Base-by-base conservation (phyloP, 352 stramenopile genomes). In the Phytophthora nicotianae region DNA sequence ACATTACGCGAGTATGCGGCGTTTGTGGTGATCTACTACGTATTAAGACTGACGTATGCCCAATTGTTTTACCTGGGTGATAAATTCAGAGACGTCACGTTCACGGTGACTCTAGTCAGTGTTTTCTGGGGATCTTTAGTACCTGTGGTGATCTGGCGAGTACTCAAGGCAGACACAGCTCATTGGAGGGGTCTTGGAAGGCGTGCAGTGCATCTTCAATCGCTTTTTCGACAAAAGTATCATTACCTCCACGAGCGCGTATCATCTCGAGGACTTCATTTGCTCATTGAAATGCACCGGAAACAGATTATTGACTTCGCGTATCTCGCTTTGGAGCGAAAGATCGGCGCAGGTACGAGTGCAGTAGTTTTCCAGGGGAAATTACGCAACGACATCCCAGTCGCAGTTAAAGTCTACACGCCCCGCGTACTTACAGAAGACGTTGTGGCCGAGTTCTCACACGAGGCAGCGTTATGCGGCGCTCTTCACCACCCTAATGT, bases 351-450 rank as follows among this genome's bases (percentile, higher is more conserved):
- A 17, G 85, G 85, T 21, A 61, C 81, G 33, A 91, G 66, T 45
- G 78, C 86, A 2, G 59, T 78, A 4, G 86, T 94, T 27, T 93
- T 89, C 56, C 72, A 72, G 43, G 86, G 86, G 16, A 62, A 68
- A 11, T 70, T 95, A 17, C 58, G 89, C 49, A 78, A 71, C 24
- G 83, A 73, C 27, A 58, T 68, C 8, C 66, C 70, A 1, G 84
- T 95, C 0, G 86, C 86, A 8, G 78, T 93, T 48, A 94, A 94
- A 53, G 83, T 94, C 19, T 94, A 91, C 58, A 88, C 81, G 5
- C 85, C 85, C 2, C 68, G 59, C 0, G 49, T 83, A 7, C 49
- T 92, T 17, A 79, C 68, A 0, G 81, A 92, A 20, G 76, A 89
- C 24, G 76, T 75, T 0, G 83, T 95, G 26, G 82, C 81, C n/a